A percentile compares a stretch with the other conserved stretches of the same genome.
phyloP scores from a whole-genome alignment of 495 filamentous ascomycete genomes.

The Aspergillus olivimuriae region DNA sequence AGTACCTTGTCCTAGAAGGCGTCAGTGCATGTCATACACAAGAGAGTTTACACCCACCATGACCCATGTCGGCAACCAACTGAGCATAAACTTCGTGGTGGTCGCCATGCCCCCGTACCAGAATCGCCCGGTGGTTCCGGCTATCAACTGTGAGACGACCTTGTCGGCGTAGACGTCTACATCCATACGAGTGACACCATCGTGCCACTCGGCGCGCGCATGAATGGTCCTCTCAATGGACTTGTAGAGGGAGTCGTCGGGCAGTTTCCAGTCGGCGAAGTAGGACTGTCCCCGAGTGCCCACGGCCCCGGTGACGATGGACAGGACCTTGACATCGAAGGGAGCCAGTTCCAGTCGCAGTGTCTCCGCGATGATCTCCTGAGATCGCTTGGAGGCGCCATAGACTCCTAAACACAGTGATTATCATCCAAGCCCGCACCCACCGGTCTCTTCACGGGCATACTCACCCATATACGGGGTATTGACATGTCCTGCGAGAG shows the following conservation, averaged over 20 bases:
- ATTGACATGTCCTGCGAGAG: conserved; percentile 39
- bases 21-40: background rate
- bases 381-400: conserved; percentile 49
- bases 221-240: conserved; percentile 13
- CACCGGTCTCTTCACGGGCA: too few species aligned
- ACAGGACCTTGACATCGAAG: conserved; percentile 22
- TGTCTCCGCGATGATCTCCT: conserved; percentile 36
- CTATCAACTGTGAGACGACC: conserved; percentile 7
- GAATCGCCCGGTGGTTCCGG: conserved; percentile 4
- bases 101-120: conserved; percentile 11
- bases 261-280: conserved; percentile 5
- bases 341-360: conserved; percentile 49
- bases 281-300: conserved; percentile 5
- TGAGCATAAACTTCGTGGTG: background rate
- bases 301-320: conserved; percentile 18
- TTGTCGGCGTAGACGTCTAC: conserved; percentile 12
- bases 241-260: conserved; percentile 13
- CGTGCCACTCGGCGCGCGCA: conserved; percentile 5
- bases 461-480: conserved; percentile 28
- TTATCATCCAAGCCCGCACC: background rate
- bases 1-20: background rate
- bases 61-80: conserved; percentile 1
- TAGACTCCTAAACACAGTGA: conserved; percentile 23
- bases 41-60: background rate
- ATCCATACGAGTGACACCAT: conserved; percentile 6